Evolutionary conservation across 2,329 filamentous ascomycete genomes (phyloP).

Genomic region (Acrodontium crateriforme): DNA sequence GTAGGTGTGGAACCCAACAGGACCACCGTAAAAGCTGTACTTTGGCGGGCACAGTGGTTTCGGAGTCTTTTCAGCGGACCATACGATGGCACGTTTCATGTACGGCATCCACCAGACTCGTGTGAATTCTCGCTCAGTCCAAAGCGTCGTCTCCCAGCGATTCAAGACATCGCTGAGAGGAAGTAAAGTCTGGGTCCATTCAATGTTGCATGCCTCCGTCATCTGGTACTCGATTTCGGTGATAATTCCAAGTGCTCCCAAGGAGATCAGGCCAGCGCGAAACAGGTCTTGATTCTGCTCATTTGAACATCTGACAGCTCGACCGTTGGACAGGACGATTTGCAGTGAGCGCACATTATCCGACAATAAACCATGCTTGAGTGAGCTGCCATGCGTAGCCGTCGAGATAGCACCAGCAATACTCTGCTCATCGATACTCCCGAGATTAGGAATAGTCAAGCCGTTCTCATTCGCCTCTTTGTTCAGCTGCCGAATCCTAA

Average conservation of each 20-base stretch:
- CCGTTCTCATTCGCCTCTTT: slow-evolving; percentile 59
- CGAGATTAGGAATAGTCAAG: slow-evolving; percentile 78
- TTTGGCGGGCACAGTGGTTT: slow-evolving; percentile 46
- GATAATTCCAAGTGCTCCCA: slow-evolving; percentile 83
- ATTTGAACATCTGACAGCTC: slow-evolving; percentile 53
- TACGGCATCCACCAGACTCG: slow-evolving; percentile 98
- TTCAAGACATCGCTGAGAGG: slow-evolving; percentile 53
- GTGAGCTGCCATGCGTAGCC: slow-evolving; percentile 80
- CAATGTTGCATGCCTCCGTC: slow-evolving; percentile 66
- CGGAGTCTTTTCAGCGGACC: slow-evolving; percentile 69
- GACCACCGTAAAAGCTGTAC: slow-evolving; percentile 65
- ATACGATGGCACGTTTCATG: slow-evolving; percentile 72
- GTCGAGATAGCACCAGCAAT: slow-evolving; percentile 87
- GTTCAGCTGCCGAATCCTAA: slow-evolving; percentile 63
- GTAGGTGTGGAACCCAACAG: slow-evolving; percentile 76
- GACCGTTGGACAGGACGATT: slow-evolving; percentile 71
- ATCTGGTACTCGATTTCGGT: slow-evolving; percentile 78
- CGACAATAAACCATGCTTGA: slow-evolving; percentile 71
- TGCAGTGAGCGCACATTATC: slow-evolving; percentile 61
- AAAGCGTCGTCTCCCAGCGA: slow-evolving; percentile 60
- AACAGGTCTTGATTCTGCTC: slow-evolving; percentile 66
- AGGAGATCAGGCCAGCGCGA: slow-evolving; percentile 70
- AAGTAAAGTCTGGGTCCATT: slow-evolving; percentile 72
- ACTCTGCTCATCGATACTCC: slow-evolving; percentile 89
- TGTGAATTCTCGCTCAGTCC: slow-evolving; percentile 77